phyloP scores from a whole-genome alignment of 2,329 filamentous ascomycete species.

The Cercospora zeae-maydis region DNA sequence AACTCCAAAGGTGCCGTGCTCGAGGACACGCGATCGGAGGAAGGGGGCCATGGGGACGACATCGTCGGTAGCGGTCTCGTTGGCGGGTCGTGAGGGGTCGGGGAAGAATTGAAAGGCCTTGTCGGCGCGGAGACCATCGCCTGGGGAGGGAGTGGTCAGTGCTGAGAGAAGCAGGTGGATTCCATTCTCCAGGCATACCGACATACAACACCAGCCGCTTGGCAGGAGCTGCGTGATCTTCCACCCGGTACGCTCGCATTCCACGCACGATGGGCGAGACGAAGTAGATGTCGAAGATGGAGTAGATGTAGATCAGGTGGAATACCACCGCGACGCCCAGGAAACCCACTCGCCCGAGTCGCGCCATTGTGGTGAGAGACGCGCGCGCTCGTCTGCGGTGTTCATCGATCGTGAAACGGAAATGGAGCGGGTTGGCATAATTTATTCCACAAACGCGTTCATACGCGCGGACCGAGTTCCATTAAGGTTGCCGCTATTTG shows the following conservation, averaged over 20 bases:
- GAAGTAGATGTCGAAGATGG: constrained; percentile 98
- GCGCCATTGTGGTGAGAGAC: constrained; percentile 43
- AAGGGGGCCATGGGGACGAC: constrained; percentile 85
- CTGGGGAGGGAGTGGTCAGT: constrained; percentile 37
- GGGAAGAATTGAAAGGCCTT: constrained; percentile 94
- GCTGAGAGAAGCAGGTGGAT: background rate
- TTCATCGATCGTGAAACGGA: background rate
- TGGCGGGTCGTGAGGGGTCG: constrained; percentile 66
- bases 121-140: constrained; percentile 91
- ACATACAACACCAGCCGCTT: constrained; percentile 91
- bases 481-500: constrained; percentile 1
- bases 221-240: constrained; percentile 67
- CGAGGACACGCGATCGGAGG: constrained; percentile 80
- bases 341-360: constrained; percentile 72
- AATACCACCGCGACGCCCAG: constrained; percentile 85
- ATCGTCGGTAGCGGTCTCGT: constrained; percentile 56
- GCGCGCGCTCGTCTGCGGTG: background rate
- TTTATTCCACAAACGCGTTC: background rate
- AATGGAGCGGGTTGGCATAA: background rate
- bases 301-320: constrained; percentile 88
- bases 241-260: constrained; percentile 77
- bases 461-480: background rate
- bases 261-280: constrained; percentile 95
- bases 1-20: constrained; percentile 91
- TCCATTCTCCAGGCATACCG: constrained; percentile 49